These are phyloP conservation scores for Cardamine occulta DNA, from an alignment of 345 rosid species.

Conservation along the genomic window DNA sequence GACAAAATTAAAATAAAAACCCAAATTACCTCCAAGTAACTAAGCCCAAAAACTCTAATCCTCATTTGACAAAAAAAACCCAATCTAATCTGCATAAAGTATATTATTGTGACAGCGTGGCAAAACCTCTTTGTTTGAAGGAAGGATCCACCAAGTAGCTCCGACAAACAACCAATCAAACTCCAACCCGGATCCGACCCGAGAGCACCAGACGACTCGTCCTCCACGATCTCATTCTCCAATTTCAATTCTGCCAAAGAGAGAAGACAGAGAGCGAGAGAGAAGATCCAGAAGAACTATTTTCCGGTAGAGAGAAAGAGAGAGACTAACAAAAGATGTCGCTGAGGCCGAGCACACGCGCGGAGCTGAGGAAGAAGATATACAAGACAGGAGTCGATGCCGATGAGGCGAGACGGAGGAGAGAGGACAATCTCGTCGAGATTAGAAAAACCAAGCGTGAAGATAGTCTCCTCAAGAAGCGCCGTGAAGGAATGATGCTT, in stretches of 20 bases:
- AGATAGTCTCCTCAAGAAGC: slow-evolving; percentile 71
- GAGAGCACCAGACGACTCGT: slow-evolving; percentile 39
- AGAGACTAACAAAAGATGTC: slow-evolving; percentile 48
- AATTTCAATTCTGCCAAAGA: slow-evolving; percentile 25
- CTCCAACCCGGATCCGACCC: slow-evolving; percentile 37
- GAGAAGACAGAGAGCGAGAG: slow-evolving; percentile 31
- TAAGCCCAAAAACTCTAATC: no score
- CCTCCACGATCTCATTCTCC: slow-evolving; percentile 40
- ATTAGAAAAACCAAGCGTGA: slow-evolving; percentile 78
- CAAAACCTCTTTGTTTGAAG: not conserved
- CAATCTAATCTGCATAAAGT: not conserved
- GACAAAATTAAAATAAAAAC: no score
- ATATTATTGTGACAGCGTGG: slow-evolving; percentile 18
- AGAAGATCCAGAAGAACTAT: slow-evolving; percentile 40
- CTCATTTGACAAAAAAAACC: not conserved
- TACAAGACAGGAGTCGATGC: slow-evolving; percentile 77
- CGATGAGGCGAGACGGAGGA: slow-evolving; percentile 75
- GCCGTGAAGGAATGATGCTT: slow-evolving; percentile 66
- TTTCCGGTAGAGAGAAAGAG: slow-evolving; percentile 13
- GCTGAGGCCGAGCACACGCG: slow-evolving; percentile 62
- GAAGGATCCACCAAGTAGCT: slow-evolving; percentile 37
- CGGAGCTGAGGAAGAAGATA: slow-evolving; percentile 71
- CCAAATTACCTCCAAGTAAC: no score
- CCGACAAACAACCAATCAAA: slow-evolving; percentile 18
- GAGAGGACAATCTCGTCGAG: slow-evolving; percentile 82